phyloP scores from a whole-genome alignment of 371 early-diverging fungal species.

The Mortierella sp. region DNA sequence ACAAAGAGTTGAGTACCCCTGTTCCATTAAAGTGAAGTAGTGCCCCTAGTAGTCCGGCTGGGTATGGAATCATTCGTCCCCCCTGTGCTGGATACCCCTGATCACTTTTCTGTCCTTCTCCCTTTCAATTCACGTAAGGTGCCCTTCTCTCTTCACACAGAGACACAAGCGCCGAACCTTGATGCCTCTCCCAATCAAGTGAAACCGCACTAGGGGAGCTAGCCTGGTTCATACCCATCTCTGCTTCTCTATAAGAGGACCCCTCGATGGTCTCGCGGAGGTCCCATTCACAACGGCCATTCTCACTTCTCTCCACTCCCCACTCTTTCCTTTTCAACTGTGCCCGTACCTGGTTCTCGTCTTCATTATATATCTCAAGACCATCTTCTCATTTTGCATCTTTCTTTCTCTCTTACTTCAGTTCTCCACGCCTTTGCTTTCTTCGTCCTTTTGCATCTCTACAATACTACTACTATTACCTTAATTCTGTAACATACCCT shows the following conservation, averaged over 20 bases:
- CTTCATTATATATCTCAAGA: neutral
- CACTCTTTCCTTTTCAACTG: neutral
- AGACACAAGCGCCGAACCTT: slow-evolving; percentile 13
- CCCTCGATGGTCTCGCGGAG: neutral
- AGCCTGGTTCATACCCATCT: neutral
- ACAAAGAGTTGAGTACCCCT: neutral
- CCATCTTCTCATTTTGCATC: neutral
- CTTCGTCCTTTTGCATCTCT: neutral
- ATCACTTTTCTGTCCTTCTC: neutral
- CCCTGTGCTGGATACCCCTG: neutral
- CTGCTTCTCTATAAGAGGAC: neutral
- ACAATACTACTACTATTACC: neutral
- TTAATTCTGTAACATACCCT: slow-evolving; percentile 14
- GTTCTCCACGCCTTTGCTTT: neutral
- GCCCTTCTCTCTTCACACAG: neutral
- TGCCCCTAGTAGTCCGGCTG: neutral
- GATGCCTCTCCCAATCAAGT: neutral
- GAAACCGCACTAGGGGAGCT: slow-evolving; percentile 7
- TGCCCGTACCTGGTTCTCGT: neutral
- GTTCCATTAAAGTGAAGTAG: neutral
- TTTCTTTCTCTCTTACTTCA: neutral
- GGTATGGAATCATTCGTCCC: neutral
- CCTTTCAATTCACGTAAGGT: neutral
- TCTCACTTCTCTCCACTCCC: neutral
- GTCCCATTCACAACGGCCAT: neutral